A percentile compares a stretch with the other conserved stretches of the same genome.
Conservation (phyloP, 371 early-diverging fungal genomes). For the Neoconidiobolus thromboides region DNA sequence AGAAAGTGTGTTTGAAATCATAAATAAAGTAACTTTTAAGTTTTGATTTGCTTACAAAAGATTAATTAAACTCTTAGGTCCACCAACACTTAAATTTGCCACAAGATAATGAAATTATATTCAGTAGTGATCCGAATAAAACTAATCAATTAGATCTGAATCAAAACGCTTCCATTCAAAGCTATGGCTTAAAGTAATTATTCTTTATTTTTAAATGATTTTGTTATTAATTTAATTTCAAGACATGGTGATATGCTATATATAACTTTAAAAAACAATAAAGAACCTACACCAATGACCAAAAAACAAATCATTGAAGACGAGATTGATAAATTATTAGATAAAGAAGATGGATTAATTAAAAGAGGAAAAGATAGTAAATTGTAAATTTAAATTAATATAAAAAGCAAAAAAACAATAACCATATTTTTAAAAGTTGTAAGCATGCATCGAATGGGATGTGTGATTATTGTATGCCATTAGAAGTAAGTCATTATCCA, state of each 20-base stretch:
- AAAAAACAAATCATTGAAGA: slow-evolving; percentile 32
- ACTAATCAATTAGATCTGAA: too few species aligned
- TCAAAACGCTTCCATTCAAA: neutral
- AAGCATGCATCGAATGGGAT: slow-evolving; percentile 79
- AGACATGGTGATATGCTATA: slow-evolving; percentile 70
- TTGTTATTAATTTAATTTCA: slow-evolving; percentile 6
- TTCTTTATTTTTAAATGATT: neutral
- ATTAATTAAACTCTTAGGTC: neutral
- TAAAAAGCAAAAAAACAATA: neutral
- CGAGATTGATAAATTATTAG: slow-evolving; percentile 59
- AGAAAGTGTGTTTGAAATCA: neutral
- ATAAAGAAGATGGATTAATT: slow-evolving; percentile 67
- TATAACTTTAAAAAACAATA: slow-evolving; percentile 21
- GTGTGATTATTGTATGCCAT: slow-evolving; percentile 96
- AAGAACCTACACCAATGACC: slow-evolving; percentile 6
- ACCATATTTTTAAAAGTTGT: slow-evolving; percentile 32
- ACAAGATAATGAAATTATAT: too few species aligned
- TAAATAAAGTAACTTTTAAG: neutral
- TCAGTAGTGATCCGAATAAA: too few species aligned
- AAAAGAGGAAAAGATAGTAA: slow-evolving; percentile 52
- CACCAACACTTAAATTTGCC: neutral
- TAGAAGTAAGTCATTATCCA: slow-evolving; percentile 33
- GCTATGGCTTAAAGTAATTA: neutral
- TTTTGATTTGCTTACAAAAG: neutral
- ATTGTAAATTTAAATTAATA: slow-evolving; percentile 33